Conservation (phyloP, 2,329 filamentous ascomycete genomes). For the Coniochaeta prunicola region DNA sequence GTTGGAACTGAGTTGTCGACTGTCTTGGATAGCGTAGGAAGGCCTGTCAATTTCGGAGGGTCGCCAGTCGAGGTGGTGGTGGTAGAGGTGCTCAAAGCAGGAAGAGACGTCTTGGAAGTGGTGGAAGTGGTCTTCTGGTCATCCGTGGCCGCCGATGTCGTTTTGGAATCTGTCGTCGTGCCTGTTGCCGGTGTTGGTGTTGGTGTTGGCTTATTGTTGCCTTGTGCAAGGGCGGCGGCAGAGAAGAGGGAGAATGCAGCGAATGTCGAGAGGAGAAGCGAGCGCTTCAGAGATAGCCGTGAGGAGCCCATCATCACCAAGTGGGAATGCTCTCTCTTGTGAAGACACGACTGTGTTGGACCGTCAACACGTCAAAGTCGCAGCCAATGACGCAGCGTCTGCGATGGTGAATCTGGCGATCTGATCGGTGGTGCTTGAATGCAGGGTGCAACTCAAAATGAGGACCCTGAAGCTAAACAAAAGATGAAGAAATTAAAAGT, state of each 20-base stretch:
- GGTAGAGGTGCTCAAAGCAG: conserved; percentile 14
- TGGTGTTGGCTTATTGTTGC: conserved; percentile 5
- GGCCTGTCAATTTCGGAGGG: conserved; percentile 17
- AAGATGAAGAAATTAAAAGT: not conserved
- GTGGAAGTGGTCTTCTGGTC: conserved; percentile 2
- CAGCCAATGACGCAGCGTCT: not conserved
- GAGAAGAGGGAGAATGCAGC: conserved; percentile 17
- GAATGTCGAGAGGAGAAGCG: conserved; percentile 21
- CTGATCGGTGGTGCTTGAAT: not conserved
- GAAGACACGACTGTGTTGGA: not conserved
- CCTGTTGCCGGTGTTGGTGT: conserved; percentile 4
- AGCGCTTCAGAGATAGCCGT: conserved; percentile 22
- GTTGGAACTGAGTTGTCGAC: conserved; percentile 33
- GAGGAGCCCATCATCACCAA: conserved; percentile 16
- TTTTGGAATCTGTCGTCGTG: conserved; percentile 3
- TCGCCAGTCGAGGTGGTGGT: conserved; percentile 6
- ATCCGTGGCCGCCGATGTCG: conserved; percentile 2
- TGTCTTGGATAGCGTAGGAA: conserved; percentile 34
- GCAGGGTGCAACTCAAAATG: not conserved
- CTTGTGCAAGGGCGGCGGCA: conserved; percentile 18
- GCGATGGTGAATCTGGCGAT: not conserved
- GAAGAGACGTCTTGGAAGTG: conserved; percentile 9
- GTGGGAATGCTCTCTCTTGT: not conserved
- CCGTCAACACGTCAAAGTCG: not conserved
- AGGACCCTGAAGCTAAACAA: not conserved